Percentiles rank a stretch among this genome's conserved stretches.
Conservation (phyloP, 768 basidiomycete genomes). For the Chlorophyllum brunneum region DNA sequence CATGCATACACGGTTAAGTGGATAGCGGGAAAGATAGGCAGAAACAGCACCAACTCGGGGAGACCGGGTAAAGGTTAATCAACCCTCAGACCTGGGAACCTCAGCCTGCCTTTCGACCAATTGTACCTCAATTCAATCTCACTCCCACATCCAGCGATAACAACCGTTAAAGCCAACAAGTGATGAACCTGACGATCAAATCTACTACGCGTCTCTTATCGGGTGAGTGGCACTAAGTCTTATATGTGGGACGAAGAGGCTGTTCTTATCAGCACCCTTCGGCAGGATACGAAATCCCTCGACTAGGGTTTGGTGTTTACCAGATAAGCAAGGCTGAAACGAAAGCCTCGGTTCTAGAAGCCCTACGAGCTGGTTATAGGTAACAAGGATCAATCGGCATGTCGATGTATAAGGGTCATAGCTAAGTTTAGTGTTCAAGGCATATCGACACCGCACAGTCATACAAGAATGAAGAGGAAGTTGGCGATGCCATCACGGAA, state of each 20-base stretch:
- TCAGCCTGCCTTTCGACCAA: no score
- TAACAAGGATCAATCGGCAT: not conserved
- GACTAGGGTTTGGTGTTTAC: constrained; percentile 16
- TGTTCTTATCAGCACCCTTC: not conserved
- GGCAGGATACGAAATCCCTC: constrained; percentile 13
- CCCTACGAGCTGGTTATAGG: constrained; percentile 15
- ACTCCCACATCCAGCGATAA: no score
- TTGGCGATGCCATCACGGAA: constrained; percentile 13
- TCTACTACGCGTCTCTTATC: constrained; percentile 23
- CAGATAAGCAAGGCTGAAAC: constrained; percentile 4
- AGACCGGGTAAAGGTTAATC: no score
- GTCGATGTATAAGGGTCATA: no score
- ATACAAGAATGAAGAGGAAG: constrained; percentile 15
- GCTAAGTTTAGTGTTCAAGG: constrained; percentile 21
- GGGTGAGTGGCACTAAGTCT: constrained; percentile 12
- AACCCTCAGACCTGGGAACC: no score
- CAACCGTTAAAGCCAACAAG: not conserved
- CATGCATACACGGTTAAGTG: no score
- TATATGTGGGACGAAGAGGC: not conserved
- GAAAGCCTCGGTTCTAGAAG: constrained; percentile 11
- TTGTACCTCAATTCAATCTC: no score
- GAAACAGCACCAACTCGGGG: no score
- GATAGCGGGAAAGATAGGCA: no score
- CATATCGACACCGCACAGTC: constrained; percentile 15
- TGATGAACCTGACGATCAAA: constrained; percentile 12